phyloP scores from a whole-genome alignment of 768 basidiomycete genomes.

The Rhizopogon vesiculosus region DNA sequence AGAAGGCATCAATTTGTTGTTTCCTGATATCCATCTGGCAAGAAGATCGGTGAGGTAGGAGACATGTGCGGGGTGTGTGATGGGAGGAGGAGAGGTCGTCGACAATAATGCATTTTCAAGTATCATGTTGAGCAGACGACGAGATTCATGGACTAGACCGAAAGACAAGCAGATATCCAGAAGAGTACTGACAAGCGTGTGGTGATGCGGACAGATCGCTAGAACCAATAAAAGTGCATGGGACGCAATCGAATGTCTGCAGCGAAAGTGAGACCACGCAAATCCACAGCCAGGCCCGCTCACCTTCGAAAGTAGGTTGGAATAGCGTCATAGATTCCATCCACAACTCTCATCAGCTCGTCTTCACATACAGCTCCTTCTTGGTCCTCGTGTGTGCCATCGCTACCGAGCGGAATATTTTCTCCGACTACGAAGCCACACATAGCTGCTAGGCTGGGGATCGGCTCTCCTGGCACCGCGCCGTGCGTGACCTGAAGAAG shows the following conservation, averaged over 20 bases:
- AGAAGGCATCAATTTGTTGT: conserved; percentile 1
- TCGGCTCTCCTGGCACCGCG: conserved; percentile 9
- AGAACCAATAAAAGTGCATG: conserved; percentile 50
- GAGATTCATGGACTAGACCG: conserved; percentile 38
- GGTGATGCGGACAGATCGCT: conserved; percentile 38
- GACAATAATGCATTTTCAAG: conserved; percentile 35
- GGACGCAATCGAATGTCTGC: conserved; percentile 44
- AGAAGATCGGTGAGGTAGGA: conserved; percentile 43
- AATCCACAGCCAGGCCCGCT: conserved; percentile 5
- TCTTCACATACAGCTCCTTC: conserved; percentile 20
- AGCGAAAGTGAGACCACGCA: conserved; percentile 1
- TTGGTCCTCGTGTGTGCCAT: conserved; percentile 11
- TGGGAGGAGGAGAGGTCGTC: conserved; percentile 20
- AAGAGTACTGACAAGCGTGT: conserved; percentile 43
- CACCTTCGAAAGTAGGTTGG: conserved; percentile 51
- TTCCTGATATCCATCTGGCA: conserved; percentile 30
- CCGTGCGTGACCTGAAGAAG: conserved; percentile 36
- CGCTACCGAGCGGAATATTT: conserved; percentile 30
- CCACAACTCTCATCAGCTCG: conserved; percentile 18
- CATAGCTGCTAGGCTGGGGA: conserved; percentile 39
- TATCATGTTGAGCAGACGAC: conserved; percentile 35
- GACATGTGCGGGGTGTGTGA: conserved; percentile 41
- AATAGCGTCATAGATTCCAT: conserved; percentile 47
- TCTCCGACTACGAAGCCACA: conserved; percentile 46
- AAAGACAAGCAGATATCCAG: conserved; percentile 48